Base-by-base conservation (phyloP, 192 early-diverging fungal genomes). In the Coemansia sp. region DNA sequence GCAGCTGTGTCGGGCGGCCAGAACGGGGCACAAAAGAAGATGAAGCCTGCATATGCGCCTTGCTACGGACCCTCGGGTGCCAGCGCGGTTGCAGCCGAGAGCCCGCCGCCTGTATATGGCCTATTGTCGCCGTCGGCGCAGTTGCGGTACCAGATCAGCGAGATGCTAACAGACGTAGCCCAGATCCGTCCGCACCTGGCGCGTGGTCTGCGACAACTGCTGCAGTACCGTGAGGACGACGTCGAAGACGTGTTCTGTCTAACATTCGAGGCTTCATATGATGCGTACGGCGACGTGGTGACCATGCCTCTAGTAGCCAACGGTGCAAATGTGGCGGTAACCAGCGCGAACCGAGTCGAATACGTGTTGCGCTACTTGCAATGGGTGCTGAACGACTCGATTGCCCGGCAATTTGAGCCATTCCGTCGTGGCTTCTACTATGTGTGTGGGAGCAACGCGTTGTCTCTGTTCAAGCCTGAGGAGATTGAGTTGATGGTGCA, bases 401-500 rank as follows among this genome's bases (percentile, higher is more conserved):
- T 95, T 11, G 75, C 84, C 10, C 70, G 84, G 26, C 88, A 92
- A 74, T 96, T 96, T 63, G 86, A 87, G 53, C 87, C 91, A 3
- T 96, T 98, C 74, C 81, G 85, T 27, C 88, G 87, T 9, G 96
- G 96, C 3, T 93, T 98, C 57, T 89, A 93, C 74, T 81, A 89
- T 31, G 92, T 98, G 3, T 91, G 93, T 64, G 87, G 92, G 26
- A 90, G 96, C 38, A 93, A 93, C 73, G 91, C 94, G 4, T 67
- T 91, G 27, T 88, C 89, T 29, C 72, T 95, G 37, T 97, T 97
- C 71, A 82, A 92, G 69, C 88, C 95, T 6, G 93, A 94, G 77
- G 96, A 98, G 64, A 90, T 98, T 50, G 92, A 96, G 74, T 80
- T 93, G 62, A 77, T 96, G 27, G 90, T 98, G 26, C 85, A 92